Evolutionary conservation across 352 stramenopile species (phyloP), one percentile per base, ranked within the genome.

Genomic region (Globisporangium iwayamae): DNA sequence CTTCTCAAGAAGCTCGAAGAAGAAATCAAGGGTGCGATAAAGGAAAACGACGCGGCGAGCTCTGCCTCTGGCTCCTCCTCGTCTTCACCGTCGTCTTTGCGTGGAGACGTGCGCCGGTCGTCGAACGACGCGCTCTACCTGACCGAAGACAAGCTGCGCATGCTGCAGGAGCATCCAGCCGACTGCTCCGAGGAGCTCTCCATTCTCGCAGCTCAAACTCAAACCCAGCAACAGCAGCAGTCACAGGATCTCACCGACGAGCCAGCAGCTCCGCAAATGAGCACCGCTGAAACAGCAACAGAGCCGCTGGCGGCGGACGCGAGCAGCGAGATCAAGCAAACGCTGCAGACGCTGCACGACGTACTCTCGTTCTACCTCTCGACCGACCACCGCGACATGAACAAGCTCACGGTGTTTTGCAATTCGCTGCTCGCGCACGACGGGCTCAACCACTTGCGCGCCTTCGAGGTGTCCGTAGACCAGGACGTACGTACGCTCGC

Each of bases 381-480:
- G 20, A 70, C 76, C 34, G 78, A 88, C 45, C 78, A 87, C 51
- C 83, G 83, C 28, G 81, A 93, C 65, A 76, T 93, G 71, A 88
- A 82, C 71, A 91, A 91, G 45, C 79, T 93, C 58, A 90, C 79
- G 25, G 81, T 93, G 16, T 90, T 93, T 59, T 93, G 83, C 81
- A 93, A 93, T 66, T 87, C 83, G 45, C 71, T 93, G 56, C 63
- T 93, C 65, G 73, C 86, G 56, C 70, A 91, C 70, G 83, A 93
- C 54, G 80, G 81, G 0, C 71, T 93, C 39, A 90, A 90, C 55
- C 71, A 79, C 50, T 64, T 93, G 22, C 83, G 79, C 30, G 69
- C 75, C 3, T 78, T 93, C n/a, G 75, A 90, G 47, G 65, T 66
- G 14, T 76, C 75, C 0, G 32, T 69, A 10, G 83, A 91, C 59